Evolutionary conservation across 352 stramenopile genomes (phyloP).

Genomic region (Peronosclerospora sorghi): DNA sequence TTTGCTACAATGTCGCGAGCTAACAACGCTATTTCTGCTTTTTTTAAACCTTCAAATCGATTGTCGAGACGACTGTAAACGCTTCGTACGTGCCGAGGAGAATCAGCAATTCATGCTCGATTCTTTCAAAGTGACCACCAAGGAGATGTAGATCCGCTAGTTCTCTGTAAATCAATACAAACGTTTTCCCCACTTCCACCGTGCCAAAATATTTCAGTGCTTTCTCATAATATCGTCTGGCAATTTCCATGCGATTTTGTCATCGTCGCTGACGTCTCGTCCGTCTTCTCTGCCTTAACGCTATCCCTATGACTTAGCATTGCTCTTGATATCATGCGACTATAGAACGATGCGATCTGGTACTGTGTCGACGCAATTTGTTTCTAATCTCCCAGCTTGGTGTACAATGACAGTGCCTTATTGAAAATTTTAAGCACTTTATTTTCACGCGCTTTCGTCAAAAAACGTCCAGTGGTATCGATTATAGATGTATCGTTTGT

Average conservation of each 20-base stretch:
- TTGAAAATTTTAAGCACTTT: slow-evolving; percentile 53
- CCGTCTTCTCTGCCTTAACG: slow-evolving; percentile 1
- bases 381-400: slow-evolving; percentile 55
- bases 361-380: slow-evolving; percentile 75
- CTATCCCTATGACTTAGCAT: slow-evolving; percentile 13
- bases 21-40: slow-evolving; percentile 29
- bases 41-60: slow-evolving; percentile 7
- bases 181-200: slow-evolving; percentile 58
- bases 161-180: slow-evolving; percentile 77
- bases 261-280: slow-evolving; percentile 16
- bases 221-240: slow-evolving; percentile 77
- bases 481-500: slow-evolving; percentile 15
- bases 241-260: slow-evolving; percentile 73
- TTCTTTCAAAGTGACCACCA: slow-evolving; percentile 47
- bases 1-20: slow-evolving; percentile 36
- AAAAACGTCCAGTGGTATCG: background rate
- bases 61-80: slow-evolving; percentile 20
- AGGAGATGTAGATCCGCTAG: slow-evolving; percentile 66
- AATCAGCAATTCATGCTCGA: slow-evolving; percentile 69
- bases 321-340: slow-evolving; percentile 41
- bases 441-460: slow-evolving; percentile 28
- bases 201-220: slow-evolving; percentile 67
- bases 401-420: slow-evolving; percentile 64
- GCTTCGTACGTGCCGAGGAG: slow-evolving; percentile 70
- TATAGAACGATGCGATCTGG: slow-evolving; percentile 76